phyloP scores from a whole-genome alignment of 768 basidiomycete genomes.

The Suillus variegatus region DNA sequence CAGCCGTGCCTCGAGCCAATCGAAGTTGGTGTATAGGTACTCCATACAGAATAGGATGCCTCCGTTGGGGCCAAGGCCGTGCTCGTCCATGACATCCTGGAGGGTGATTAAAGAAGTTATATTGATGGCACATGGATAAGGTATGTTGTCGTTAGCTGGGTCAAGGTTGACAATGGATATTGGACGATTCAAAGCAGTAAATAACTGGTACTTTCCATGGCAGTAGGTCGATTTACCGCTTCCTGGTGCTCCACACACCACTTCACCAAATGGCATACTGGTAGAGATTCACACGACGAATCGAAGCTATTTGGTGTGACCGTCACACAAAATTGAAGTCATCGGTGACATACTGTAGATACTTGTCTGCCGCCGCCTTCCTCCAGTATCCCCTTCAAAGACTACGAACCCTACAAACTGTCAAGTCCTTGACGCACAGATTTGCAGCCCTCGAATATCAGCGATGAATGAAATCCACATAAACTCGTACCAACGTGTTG shows the following conservation, averaged over 20 bases:
- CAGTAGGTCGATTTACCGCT: constrained; percentile 90
- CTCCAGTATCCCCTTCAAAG: too few species aligned
- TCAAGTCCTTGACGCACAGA: too few species aligned
- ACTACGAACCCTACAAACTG: too few species aligned
- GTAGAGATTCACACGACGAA: too few species aligned
- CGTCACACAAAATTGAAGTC: too few species aligned
- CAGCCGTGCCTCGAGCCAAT: constrained; percentile 78
- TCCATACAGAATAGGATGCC: constrained; percentile 97
- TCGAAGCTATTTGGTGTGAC: too few species aligned
- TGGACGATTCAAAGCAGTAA: constrained; percentile 82
- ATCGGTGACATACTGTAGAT: too few species aligned
- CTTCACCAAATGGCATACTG: constrained; percentile 83
- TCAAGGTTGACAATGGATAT: constrained; percentile 94
- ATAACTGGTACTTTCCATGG: constrained; percentile 85
- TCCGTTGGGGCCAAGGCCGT: constrained; percentile 91
- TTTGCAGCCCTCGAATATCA: too few species aligned
- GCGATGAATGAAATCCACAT: too few species aligned
- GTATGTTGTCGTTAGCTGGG: constrained; percentile 87
- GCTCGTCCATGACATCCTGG: constrained; percentile 81
- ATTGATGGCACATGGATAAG: constrained; percentile 90
- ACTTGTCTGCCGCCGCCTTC: too few species aligned
- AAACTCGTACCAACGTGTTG: too few species aligned
- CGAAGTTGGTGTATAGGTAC: constrained; percentile 93
- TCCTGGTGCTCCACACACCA: constrained; percentile 85
- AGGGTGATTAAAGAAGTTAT: constrained; percentile 86